These are phyloP conservation scores for Agaricus blazei DNA, from an alignment of 768 basidiomycete genomes.

Conservation along the genomic window DNA sequence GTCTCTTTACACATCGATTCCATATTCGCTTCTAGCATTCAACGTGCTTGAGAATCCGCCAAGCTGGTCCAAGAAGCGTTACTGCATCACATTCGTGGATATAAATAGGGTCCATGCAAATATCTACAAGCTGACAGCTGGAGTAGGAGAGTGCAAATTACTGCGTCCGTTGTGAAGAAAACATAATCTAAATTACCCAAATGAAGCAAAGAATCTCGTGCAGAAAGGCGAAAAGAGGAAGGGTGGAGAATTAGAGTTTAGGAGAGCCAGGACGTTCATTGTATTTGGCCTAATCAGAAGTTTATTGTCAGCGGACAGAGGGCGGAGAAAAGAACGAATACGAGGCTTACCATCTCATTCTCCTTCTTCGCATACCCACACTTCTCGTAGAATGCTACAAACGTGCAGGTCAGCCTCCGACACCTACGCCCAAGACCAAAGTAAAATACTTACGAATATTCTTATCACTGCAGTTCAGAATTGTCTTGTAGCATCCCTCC, in stretches of 20 bases:
- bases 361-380: slow-evolving; percentile 92
- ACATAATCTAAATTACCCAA: neutral
- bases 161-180: neutral
- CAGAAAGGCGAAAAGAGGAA: neutral
- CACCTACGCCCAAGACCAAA: neutral
- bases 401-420: slow-evolving; percentile 2
- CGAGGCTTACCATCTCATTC: slow-evolving; percentile 75
- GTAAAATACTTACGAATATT: slow-evolving; percentile 75
- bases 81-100: neutral
- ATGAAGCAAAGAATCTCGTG: neutral
- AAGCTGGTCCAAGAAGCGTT: neutral
- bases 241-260: slow-evolving; percentile 1
- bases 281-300: slow-evolving; percentile 4
- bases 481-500: slow-evolving; percentile 91
- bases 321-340: neutral
- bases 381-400: slow-evolving; percentile 91
- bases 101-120: slow-evolving; percentile 5
- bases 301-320: neutral
- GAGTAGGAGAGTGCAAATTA: neutral
- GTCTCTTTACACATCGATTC: neutral
- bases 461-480: slow-evolving; percentile 86
- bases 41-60: neutral
- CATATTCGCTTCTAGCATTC: neutral
- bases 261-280: slow-evolving; percentile 3
- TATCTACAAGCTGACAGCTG: neutral